Evolutionary conservation across 352 stramenopile genomes (phyloP).

Genomic region (Phytophthora tubulina): DNA sequence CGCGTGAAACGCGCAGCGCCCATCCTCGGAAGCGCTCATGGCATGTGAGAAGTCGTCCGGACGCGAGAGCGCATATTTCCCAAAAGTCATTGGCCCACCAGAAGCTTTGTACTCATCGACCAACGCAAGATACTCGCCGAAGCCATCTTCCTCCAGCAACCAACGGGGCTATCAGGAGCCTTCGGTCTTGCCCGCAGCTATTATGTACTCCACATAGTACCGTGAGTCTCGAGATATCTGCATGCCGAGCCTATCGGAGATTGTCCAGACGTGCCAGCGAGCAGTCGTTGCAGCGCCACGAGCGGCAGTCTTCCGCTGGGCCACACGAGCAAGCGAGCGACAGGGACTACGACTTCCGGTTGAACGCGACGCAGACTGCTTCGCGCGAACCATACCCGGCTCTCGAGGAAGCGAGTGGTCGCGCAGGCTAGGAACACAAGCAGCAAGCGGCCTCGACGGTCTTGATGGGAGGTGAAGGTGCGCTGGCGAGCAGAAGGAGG

Average conservation of each 20-base stretch:
- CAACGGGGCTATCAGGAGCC: slow-evolving; percentile 5
- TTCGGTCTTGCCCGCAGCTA: neutral
- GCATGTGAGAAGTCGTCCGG: slow-evolving; percentile 10
- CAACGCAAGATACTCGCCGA: slow-evolving; percentile 1
- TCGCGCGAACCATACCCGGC: slow-evolving; percentile 1
- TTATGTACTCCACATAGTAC: slow-evolving; percentile 5
- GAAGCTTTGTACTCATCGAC: slow-evolving; percentile 6
- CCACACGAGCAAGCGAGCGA: neutral
- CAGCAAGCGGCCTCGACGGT: neutral
- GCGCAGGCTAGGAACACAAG: neutral
- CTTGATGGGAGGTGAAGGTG: neutral
- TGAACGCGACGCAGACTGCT: neutral
- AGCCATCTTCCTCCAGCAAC: slow-evolving; percentile 12
- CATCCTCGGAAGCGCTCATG: neutral
- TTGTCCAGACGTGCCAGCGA: neutral
- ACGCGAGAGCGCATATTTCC: neutral
- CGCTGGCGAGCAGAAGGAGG: too few relatives aligned
- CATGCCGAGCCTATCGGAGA: neutral
- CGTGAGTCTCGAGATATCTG: neutral
- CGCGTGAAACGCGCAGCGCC: slow-evolving; percentile 5
- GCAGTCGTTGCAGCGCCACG: neutral
- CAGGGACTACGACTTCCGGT: neutral
- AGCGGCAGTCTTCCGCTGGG: neutral
- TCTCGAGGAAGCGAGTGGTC: slow-evolving; percentile 14
- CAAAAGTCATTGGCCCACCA: slow-evolving; percentile 4